These are phyloP conservation scores for Andrographis paniculata DNA, from an alignment of 305 asterid genomes.

Conservation along the genomic window DNA sequence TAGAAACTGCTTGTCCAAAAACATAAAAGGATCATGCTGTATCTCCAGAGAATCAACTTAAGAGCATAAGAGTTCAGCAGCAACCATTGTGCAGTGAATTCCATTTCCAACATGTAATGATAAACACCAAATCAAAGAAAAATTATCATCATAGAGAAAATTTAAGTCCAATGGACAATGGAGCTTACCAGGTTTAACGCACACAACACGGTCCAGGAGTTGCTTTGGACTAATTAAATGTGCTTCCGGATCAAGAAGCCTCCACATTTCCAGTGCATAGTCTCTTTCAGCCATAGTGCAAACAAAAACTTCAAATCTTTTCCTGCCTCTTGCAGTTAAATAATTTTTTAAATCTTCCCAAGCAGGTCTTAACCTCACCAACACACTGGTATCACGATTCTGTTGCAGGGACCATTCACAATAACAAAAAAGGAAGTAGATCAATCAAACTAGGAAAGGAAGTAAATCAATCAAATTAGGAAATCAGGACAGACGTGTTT, in stretches of 20 bases:
- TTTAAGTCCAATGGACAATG: slow-evolving; percentile 8
- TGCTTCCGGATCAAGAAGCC: slow-evolving; percentile 89
- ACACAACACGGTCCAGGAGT: slow-evolving; percentile 75
- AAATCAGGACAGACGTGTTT: slow-evolving; percentile 5
- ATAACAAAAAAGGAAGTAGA: slow-evolving; percentile 16
- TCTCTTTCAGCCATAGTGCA: slow-evolving; percentile 99
- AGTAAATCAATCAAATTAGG: slow-evolving; percentile 14
- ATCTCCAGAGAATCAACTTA: too few relatives aligned
- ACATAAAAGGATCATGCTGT: too few relatives aligned
- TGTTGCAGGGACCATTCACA: slow-evolving; percentile 33
- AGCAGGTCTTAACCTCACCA: slow-evolving; percentile 94
- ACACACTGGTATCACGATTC: slow-evolving; percentile 96
- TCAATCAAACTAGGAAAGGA: slow-evolving; percentile 19
- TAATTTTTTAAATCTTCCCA: slow-evolving; percentile 93
- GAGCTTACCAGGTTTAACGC: slow-evolving; percentile 74
- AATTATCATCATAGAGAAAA: too few relatives aligned
- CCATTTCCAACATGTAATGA: too few relatives aligned
- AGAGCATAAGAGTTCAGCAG: too few relatives aligned
- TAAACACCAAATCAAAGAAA: too few relatives aligned
- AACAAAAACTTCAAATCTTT: slow-evolving; percentile 91
- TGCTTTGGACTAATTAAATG: slow-evolving; percentile 59
- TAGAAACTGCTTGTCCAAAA: too few relatives aligned
- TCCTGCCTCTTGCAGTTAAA: slow-evolving; percentile 90
- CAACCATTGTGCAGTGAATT: too few relatives aligned
- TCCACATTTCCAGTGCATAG: slow-evolving; percentile 98